Evolutionary conservation across 2,329 filamentous ascomycete species (phyloP).

Genomic region (Monilinia aucupariae): DNA sequence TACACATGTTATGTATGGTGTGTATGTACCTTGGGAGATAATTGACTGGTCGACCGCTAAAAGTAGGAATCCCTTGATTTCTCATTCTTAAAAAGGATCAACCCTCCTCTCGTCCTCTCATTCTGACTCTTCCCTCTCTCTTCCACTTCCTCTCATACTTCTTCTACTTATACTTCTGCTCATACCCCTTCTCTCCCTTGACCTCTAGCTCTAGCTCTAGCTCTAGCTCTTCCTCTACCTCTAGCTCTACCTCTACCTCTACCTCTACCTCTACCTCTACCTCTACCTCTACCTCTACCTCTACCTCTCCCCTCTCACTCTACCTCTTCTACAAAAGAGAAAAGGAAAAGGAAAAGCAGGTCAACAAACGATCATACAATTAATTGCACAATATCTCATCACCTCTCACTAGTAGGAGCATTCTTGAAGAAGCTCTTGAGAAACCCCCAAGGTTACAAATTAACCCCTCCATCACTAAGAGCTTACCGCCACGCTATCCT

Average conservation of each 20-base stretch:
- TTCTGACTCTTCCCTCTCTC: neutral
- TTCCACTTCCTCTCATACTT: neutral
- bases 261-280: neutral
- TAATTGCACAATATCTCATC: neutral
- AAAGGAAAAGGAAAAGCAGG: too few relatives aligned
- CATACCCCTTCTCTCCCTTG: too few relatives aligned
- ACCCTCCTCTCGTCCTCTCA: neutral
- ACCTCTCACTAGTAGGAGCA: neutral
- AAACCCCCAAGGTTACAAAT: too few relatives aligned
- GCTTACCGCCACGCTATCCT: neutral
- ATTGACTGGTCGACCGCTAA: too few relatives aligned
- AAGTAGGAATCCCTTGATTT: too few relatives aligned
- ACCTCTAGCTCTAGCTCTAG: neutral
- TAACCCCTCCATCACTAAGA: slow-evolving; percentile 5
- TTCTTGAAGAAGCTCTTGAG: too few relatives aligned
- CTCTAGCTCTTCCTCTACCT: neutral
- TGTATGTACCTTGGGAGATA: too few relatives aligned
- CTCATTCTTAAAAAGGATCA: too few relatives aligned
- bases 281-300: neutral
- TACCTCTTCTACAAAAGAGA: too few relatives aligned
- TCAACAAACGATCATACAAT: too few relatives aligned
- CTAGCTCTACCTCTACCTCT: neutral
- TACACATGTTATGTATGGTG: too few relatives aligned
- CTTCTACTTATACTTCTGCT: neutral
- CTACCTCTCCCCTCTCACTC: neutral